phyloP scores from a whole-genome alignment of 228 moss, liverwort and hornwort genomes.

The Sphagnum fallax region DNA sequence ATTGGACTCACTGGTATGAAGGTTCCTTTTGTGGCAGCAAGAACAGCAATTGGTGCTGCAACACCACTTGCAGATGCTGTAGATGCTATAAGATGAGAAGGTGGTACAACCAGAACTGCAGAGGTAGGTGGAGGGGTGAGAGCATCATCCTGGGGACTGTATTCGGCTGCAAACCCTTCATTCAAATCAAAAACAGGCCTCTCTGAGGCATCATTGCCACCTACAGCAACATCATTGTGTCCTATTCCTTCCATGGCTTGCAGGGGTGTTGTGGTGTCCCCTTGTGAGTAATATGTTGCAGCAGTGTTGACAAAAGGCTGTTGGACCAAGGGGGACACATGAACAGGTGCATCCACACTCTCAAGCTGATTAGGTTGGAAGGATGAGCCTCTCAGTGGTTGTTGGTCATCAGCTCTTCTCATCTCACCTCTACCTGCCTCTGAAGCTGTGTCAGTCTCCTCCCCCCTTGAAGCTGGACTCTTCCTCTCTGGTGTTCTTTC shows the following conservation, averaged over 20 bases:
- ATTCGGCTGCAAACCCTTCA: constrained; percentile 83
- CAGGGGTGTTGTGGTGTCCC: constrained; percentile 57
- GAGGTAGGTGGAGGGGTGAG: constrained; percentile 38
- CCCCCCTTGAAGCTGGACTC: constrained; percentile 28
- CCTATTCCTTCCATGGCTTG: constrained; percentile 64
- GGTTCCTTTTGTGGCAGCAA: constrained; percentile 85
- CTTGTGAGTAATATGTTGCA: constrained; percentile 29
- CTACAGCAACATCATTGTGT: constrained; percentile 57
- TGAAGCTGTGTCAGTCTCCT: constrained; percentile 20
- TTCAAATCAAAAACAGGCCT: constrained; percentile 98
- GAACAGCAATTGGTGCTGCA: constrained; percentile 81
- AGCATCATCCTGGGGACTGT: constrained; percentile 67
- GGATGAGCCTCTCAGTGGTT: background rate
- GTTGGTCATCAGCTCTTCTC: no score
- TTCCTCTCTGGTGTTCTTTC: constrained; percentile 31
- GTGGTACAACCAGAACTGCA: constrained; percentile 26
- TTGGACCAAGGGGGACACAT: constrained; percentile 6
- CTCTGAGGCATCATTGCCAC: constrained; percentile 68
- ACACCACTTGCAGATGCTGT: constrained; percentile 44
- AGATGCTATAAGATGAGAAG: constrained; percentile 31
- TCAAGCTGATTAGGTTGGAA: no score
- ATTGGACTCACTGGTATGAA: constrained; percentile 92
- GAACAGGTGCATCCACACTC: constrained; percentile 11
- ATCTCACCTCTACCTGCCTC: constrained; percentile 13
- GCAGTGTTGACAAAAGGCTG: background rate